These are phyloP conservation scores for Dianthus caryophyllus DNA, from an alignment of 148 eudicot genomes.

Conservation along the genomic window DNA sequence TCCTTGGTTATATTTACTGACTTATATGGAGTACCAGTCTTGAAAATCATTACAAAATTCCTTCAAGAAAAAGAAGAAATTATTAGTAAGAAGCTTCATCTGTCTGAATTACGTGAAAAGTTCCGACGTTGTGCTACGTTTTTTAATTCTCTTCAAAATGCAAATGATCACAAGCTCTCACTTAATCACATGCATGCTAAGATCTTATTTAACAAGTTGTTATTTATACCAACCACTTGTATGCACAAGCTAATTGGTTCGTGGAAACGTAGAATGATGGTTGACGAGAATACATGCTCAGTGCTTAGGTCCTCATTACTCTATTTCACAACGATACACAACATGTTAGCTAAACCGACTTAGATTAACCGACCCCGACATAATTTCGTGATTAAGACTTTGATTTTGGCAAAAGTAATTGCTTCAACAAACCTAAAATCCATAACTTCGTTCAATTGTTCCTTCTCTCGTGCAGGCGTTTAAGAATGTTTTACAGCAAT, in stretches of 20 bases:
- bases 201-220: no score
- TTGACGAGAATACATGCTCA: background rate
- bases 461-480: conserved; percentile 53
- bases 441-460: background rate
- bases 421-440: background rate
- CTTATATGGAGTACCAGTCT: background rate
- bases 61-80: no score
- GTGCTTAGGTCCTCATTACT: background rate
- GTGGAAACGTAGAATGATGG: no score
- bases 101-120: background rate
- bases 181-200: no score
- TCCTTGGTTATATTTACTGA: background rate
- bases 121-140: background rate
- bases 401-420: background rate
- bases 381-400: no score
- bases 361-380: background rate
- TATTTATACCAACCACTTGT: no score
- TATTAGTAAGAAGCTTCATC: no score
- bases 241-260: no score
- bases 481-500: conserved; percentile 61
- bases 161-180: no score
- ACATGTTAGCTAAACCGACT: no score
- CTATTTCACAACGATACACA: background rate
- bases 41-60: background rate
- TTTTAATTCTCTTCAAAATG: background rate